Evolutionary conservation across 2,329 filamentous ascomycete species (phyloP).

Genomic region (Tolypocladium guangdongense): DNA sequence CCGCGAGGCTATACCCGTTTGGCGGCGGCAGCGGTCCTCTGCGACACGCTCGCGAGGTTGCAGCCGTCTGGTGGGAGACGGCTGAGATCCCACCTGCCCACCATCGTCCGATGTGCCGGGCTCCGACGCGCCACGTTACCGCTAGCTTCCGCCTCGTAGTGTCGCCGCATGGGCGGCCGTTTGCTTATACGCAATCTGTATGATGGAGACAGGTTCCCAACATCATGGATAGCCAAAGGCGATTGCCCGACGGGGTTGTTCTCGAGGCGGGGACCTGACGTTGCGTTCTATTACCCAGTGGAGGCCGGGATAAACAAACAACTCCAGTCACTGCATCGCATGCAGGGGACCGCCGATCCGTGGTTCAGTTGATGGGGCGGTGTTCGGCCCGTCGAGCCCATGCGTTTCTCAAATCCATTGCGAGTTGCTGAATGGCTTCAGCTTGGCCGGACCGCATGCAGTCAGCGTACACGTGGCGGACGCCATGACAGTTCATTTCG

Average conservation of each 20-base stretch:
- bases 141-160: neutral
- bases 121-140: neutral
- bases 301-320: neutral
- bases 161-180: neutral
- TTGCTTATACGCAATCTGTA: neutral
- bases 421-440: too few relatives aligned
- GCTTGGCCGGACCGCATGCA: too few relatives aligned
- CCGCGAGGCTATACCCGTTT: slow-evolving; percentile 36
- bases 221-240: too few relatives aligned
- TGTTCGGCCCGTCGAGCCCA: neutral
- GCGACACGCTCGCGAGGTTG: slow-evolving; percentile 15
- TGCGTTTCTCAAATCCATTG: too few relatives aligned
- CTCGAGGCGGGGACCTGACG: neutral
- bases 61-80: slow-evolving; percentile 11
- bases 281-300: neutral
- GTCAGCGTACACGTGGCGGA: too few relatives aligned
- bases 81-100: neutral
- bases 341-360: neutral
- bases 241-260: neutral
- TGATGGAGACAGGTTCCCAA: neutral
- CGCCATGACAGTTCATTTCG: too few relatives aligned
- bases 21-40: slow-evolving; percentile 9
- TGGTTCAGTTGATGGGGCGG: neutral
- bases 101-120: neutral
- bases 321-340: neutral